Conservation (phyloP, 805 yeast species). For the Ogataea naganishii region DNA sequence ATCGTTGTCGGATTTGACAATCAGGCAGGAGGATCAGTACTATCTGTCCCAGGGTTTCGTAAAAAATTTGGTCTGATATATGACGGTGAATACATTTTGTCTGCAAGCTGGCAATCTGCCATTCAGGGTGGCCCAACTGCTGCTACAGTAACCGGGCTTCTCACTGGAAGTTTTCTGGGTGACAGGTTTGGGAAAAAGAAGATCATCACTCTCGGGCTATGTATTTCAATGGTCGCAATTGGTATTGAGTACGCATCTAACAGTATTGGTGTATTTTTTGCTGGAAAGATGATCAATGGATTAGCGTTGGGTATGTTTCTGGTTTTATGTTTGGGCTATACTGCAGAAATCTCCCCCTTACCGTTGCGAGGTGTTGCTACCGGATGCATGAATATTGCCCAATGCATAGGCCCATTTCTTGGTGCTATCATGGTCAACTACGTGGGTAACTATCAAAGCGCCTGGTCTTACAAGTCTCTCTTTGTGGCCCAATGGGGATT, state of each 20-base stretch:
- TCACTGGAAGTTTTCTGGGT: constrained; percentile 28
- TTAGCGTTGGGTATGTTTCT: constrained; percentile 46
- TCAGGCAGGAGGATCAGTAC: constrained; percentile 28
- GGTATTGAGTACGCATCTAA: constrained; percentile 29
- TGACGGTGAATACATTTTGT: constrained; percentile 21
- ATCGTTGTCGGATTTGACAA: constrained; percentile 32
- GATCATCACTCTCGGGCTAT: constrained; percentile 24
- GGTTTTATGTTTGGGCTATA: constrained; percentile 40
- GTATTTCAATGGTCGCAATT: constrained; percentile 19
- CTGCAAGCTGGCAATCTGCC: constrained; percentile 36
- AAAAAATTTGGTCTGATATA: constrained; percentile 21
- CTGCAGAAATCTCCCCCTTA: constrained; percentile 45
- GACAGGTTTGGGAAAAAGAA: constrained; percentile 31
- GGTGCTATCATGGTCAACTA: too few relatives aligned
- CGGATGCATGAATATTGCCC: too few relatives aligned
- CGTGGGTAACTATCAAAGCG: too few relatives aligned
- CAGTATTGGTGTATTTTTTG: constrained; percentile 25
- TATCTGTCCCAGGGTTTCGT: constrained; percentile 26
- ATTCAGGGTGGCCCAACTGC: constrained; percentile 22
- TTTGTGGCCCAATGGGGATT: too few relatives aligned
- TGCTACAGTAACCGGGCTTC: constrained; percentile 24
- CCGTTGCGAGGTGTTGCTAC: too few relatives aligned
- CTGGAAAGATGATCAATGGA: constrained; percentile 34
- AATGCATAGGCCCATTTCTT: too few relatives aligned
- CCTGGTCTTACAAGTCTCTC: too few relatives aligned